phyloP scores from a whole-genome alignment of 345 rosid species.

The Citrus reticulata region DNA sequence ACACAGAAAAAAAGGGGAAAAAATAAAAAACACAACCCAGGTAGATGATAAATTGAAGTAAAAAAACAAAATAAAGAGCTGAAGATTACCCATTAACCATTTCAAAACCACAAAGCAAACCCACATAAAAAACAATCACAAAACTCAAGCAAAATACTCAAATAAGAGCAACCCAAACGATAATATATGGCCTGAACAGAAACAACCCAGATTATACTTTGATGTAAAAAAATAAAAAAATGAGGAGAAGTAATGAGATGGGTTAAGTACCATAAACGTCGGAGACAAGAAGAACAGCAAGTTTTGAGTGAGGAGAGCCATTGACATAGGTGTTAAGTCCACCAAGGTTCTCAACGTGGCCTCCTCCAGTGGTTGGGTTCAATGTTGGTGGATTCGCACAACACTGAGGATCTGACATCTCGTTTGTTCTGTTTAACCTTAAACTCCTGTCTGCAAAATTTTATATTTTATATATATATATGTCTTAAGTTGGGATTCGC shows the following conservation, averaged over 20 bases:
- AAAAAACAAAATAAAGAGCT: neutral
- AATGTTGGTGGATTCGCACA: slow-evolving; percentile 42
- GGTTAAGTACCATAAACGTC: slow-evolving; percentile 45
- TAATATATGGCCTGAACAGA: neutral
- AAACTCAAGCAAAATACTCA: neutral
- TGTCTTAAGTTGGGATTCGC: neutral
- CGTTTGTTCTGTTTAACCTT: neutral
- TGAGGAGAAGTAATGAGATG: neutral
- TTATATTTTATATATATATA: rapidly evolving
- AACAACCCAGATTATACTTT: neutral
- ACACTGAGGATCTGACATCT: slow-evolving; percentile 43
- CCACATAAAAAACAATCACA: neutral
- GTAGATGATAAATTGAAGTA: neutral
- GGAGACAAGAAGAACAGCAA: slow-evolving; percentile 32
- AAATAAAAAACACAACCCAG: neutral
- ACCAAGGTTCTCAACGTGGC: slow-evolving; percentile 32
- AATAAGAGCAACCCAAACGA: neutral
- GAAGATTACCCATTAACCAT: neutral
- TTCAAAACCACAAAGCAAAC: neutral
- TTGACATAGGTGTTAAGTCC: slow-evolving; percentile 34
- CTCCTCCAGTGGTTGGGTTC: slow-evolving; percentile 23
- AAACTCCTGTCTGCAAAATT: too few relatives aligned
- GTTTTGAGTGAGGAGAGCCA: slow-evolving; percentile 32
- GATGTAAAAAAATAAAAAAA: neutral
- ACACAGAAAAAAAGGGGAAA: neutral